Evolutionary conservation across 129 eudicot genomes (phyloP), one percentile per base, ranked within the genome.

Genomic region (Flaveria trinervia): DNA sequence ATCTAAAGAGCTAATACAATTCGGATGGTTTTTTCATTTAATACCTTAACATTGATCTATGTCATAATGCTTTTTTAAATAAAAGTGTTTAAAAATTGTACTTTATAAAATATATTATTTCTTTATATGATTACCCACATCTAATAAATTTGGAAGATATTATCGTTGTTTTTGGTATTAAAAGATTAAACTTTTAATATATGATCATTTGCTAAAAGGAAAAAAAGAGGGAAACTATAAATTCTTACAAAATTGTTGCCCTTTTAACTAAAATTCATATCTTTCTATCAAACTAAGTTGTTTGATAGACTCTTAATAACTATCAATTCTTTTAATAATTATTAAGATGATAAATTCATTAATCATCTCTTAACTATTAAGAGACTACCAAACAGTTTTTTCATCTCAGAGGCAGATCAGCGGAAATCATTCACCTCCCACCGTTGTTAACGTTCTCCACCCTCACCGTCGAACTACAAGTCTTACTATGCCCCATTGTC

Each of bases 401-500:
- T 0, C 36, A 30, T 30, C 36, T 30, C 5, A 0, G 36, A 30
- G 36, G 36, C 36, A 4, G 36, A 28, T 28, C 33, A 28, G 4
- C 30, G 49, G 11, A 11, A 11, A 28, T 17, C 16, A 10, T 25
- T 68, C 73, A 67, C 10, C 71, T 25, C 10, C 54, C 61, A 65
- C n/a, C 77, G 83, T 36, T 61, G 74, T 55, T 36, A 20, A 51
- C n/a, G 9, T 64, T 64, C 20, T 7, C 11, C 7, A 64, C 9
- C 45, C 68, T 64, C 45, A 30, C 62, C 73, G 28, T 9, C 3
- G 79, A 84, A 3, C 59, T 60, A 59, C 89, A 85, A 16, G 36
- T 71, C 22, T 2, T 79, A 65, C 30, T 71, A 50, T 85, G 89
- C 1, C 89, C 73, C 52, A 71, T 55, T 49, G 81, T 82, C 89